These are phyloP conservation scores for Allantophomopsis lycopodina DNA, from an alignment of 2,329 filamentous ascomycete species.

Conservation along the genomic window DNA sequence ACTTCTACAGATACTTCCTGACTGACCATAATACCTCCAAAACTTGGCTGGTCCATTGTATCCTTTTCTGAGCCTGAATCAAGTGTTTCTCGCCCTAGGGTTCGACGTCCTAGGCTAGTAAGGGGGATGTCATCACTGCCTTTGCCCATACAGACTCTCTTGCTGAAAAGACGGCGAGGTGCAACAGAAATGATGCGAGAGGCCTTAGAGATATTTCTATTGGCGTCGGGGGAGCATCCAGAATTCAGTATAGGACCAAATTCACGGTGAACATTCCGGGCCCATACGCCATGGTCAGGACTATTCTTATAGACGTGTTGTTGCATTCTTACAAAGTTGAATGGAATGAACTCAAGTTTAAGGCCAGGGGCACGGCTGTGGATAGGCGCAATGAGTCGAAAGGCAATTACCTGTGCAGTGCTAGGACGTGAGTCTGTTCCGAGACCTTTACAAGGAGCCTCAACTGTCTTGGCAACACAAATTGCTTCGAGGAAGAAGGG, in stretches of 20 bases:
- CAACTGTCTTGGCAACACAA: constrained; percentile 27
- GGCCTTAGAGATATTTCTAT: not conserved
- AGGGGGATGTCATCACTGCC: not conserved
- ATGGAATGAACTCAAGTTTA: constrained; percentile 42
- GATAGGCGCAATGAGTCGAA: constrained; percentile 48
- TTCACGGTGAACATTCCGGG: constrained; percentile 45
- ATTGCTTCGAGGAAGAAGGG: constrained; percentile 30
- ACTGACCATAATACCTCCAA: constrained; percentile 47
- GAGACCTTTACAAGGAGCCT: constrained; percentile 24
- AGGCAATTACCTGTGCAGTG: constrained; percentile 31
- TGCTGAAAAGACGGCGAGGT: not conserved
- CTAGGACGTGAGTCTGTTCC: constrained; percentile 13
- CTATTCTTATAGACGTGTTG: constrained; percentile 45
- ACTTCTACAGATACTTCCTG: constrained; percentile 46
- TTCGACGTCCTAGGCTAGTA: not conserved
- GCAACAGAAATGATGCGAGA: not conserved
- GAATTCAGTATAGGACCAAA: constrained; percentile 34
- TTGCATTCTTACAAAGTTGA: constrained; percentile 51
- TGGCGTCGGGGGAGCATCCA: not conserved
- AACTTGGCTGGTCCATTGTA: constrained; percentile 11
- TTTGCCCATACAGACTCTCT: not conserved
- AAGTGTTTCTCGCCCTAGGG: not conserved
- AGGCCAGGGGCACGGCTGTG: constrained; percentile 36
- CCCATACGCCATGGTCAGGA: constrained; percentile 43
- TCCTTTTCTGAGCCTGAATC: constrained; percentile 8